Evolutionary conservation across 352 stramenopile genomes (phyloP), one percentile per base, ranked within the genome.

Genomic region (Phytophthora pinifolia): DNA sequence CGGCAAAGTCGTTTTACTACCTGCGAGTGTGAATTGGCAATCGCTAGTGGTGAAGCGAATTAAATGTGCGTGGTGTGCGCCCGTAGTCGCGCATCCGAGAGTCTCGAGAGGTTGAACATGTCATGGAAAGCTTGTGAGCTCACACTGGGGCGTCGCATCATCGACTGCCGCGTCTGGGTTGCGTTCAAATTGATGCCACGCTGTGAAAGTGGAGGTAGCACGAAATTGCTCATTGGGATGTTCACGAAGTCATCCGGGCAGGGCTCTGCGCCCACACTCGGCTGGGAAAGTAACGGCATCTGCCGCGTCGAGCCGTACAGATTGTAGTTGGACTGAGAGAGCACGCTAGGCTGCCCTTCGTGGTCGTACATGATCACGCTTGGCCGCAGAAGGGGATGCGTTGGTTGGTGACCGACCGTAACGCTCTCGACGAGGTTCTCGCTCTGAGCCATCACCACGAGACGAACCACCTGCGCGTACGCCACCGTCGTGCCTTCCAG

Each of bases 381-480:
- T 30, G 53, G 53, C 10, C 59, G 53, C 25, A 67, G 47, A 34
- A 67, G 29, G 10, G 53, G 59, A 9, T 63, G 59, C 3, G 46
- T 13, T 18, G 37, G 14, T 6, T 56, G 46, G 4, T 61, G 43
- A 44, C 39, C 27, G 18, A 48, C 22, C n/a, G 32, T 2, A 2
- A 22, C 17, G 10, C 46, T 63, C 5, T 67, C 59, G 7, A 54
- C 33, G 20, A 55, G 20, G 14, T 59, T 41, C 9, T 67, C 59
- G 22, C 59, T 54, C 42, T 63, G 53, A 55, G 58, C 70, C 37
- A 81, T 59, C 25, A 42, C 29, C 17, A 84, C 58, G 27, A 86
- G 53, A 9, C 65, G 51, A 18, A 74, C 20, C 36, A 87, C 69
- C 36, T 84, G 76, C 18, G 31, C 44, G 52, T 80, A 78, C 48